These are phyloP conservation scores for Trifolium subterraneum DNA, from an alignment of 306 rosid species.

Conservation along the genomic window DNA sequence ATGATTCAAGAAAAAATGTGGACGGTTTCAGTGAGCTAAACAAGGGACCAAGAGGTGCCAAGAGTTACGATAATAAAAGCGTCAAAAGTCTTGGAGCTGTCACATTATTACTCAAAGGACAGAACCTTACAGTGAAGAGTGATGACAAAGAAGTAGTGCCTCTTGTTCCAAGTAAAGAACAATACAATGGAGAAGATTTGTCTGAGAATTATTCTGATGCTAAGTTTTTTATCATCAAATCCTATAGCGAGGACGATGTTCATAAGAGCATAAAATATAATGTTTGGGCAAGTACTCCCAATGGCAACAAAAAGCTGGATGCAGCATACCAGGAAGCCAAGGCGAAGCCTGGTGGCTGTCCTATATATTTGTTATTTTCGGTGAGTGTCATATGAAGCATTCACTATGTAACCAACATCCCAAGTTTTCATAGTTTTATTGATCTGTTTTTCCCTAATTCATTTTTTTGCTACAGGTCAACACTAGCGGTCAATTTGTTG, in stretches of 20 bases:
- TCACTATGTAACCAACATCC: slow-evolving; percentile 2
- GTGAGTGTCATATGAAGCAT: slow-evolving; percentile 38
- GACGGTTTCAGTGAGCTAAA: slow-evolving; percentile 53
- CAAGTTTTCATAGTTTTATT: slow-evolving; percentile 19
- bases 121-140: slow-evolving; percentile 44
- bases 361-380: slow-evolving; percentile 59
- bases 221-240: slow-evolving; percentile 55
- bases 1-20: slow-evolving; percentile 36
- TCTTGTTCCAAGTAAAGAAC: slow-evolving; percentile 41
- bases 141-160: slow-evolving; percentile 40
- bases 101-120: slow-evolving; percentile 50
- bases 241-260: slow-evolving; percentile 65
- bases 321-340: slow-evolving; percentile 55
- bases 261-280: slow-evolving; percentile 62
- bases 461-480: slow-evolving; percentile 49
- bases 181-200: slow-evolving; percentile 47
- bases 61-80: slow-evolving; percentile 38
- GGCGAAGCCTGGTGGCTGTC: slow-evolving; percentile 54
- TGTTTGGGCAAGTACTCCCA: slow-evolving; percentile 66
- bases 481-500: slow-evolving; percentile 65
- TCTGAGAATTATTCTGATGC: slow-evolving; percentile 52
- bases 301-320: slow-evolving; percentile 58
- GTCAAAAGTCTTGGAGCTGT: slow-evolving; percentile 42
- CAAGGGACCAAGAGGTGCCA: slow-evolving; percentile 60
- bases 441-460: neutral